phyloP scores from a whole-genome alignment of 2,329 filamentous ascomycete genomes.

The Aspergillus pseudoterreus region DNA sequence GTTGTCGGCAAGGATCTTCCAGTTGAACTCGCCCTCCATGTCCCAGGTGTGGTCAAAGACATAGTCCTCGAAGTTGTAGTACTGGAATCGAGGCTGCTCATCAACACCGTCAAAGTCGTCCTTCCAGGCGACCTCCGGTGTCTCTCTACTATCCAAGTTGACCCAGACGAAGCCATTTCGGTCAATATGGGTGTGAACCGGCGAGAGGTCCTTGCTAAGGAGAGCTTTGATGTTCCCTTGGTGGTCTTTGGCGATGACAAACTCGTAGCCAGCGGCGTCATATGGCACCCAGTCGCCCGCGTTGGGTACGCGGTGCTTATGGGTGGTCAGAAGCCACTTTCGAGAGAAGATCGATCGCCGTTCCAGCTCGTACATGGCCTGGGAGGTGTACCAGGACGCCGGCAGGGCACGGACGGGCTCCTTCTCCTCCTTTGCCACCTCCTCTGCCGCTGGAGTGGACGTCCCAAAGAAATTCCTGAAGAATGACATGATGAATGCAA shows the following conservation, averaged over 20 bases:
- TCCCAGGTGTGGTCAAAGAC: constrained; percentile 52
- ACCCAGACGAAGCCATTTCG: constrained; percentile 56
- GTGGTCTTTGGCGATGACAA: constrained; percentile 51
- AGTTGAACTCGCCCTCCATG: constrained; percentile 56
- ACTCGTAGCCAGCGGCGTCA: constrained; percentile 54
- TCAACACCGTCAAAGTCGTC: constrained; percentile 52
- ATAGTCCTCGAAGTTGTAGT: constrained; percentile 47
- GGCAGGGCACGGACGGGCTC: constrained; percentile 45
- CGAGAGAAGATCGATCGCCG: constrained; percentile 55
- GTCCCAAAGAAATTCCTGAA: constrained; percentile 27
- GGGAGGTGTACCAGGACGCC: constrained; percentile 47
- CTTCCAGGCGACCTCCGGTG: constrained; percentile 49
- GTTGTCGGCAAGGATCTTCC: constrained; percentile 61
- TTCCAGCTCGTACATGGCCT: constrained; percentile 53
- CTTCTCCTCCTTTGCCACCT: neutral
- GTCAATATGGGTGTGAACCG: constrained; percentile 54
- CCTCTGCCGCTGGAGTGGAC: constrained; percentile 9
- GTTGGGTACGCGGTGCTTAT: constrained; percentile 46
- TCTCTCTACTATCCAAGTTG: constrained; percentile 49
- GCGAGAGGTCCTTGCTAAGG: constrained; percentile 56
- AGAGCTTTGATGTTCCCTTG: constrained; percentile 54
- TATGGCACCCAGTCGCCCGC: constrained; percentile 56
- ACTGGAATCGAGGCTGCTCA: constrained; percentile 44
- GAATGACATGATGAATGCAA: constrained; percentile 20
- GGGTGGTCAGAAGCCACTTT: constrained; percentile 45